Evolutionary conservation across 1,284 basidiomycete species (phyloP).

Genomic region (Fomitopsis palustris): DNA sequence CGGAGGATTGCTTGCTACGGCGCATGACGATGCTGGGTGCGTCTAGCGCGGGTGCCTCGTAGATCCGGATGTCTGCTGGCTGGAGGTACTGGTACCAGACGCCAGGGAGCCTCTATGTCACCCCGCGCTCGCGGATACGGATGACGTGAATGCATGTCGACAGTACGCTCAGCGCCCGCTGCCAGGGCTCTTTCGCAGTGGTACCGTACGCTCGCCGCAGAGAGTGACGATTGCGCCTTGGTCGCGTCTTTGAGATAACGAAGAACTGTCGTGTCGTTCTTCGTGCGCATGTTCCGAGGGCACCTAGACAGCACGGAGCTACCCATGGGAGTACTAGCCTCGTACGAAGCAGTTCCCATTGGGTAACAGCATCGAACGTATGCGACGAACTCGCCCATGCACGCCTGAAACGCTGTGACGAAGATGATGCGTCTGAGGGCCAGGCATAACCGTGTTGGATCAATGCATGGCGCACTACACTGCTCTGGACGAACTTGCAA

Average conservation of each 20-base stretch:
- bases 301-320: neutral
- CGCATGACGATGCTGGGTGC: neutral
- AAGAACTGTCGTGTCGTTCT: neutral
- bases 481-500: neutral
- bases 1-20: neutral
- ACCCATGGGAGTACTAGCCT: neutral
- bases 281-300: neutral
- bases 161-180: too few species aligned
- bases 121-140: neutral
- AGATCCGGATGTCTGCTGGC: neutral
- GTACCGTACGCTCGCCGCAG: too few species aligned
- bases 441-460: neutral
- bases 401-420: neutral
- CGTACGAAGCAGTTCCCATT: neutral
- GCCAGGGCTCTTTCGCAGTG: too few species aligned
- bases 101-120: neutral
- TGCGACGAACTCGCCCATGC: neutral
- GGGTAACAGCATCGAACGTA: neutral
- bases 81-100: neutral
- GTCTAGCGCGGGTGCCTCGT: neutral
- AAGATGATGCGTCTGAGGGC: too few species aligned
- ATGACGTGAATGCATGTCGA: neutral
- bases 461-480: neutral
- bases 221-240: neutral
- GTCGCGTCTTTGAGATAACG: neutral